phyloP scores from a whole-genome alignment of 768 basidiomycete genomes.

The Crepidotus variabilis region DNA sequence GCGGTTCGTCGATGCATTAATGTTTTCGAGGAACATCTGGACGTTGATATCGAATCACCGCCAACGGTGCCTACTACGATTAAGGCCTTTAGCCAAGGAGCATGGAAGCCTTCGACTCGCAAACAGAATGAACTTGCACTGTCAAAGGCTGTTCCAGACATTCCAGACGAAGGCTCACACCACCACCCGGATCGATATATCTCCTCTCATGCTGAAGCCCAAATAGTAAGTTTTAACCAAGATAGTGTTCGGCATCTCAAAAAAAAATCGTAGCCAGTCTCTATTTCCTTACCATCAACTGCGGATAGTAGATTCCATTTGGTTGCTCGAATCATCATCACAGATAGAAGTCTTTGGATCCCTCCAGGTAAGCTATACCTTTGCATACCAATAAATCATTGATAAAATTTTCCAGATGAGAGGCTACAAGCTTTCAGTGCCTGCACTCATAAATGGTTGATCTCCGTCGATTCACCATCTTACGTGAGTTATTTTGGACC shows the following conservation, averaged over 20 bases:
- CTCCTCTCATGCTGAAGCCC: neutral
- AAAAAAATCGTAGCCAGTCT: neutral
- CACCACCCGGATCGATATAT: neutral
- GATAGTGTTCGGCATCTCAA: neutral
- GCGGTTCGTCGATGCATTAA: conserved; percentile 37
- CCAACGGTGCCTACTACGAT: neutral
- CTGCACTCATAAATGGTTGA: conserved; percentile 53
- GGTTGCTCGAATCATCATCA: conserved; percentile 39
- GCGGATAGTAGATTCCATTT: conserved; percentile 44
- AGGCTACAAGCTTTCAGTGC: conserved; percentile 19
- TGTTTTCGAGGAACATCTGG: conserved; percentile 32
- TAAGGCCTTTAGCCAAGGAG: neutral
- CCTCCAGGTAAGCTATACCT: conserved; percentile 30
- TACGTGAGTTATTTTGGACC: conserved; percentile 30
- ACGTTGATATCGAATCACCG: conserved; percentile 32
- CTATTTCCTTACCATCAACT: neutral
- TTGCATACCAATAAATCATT: neutral
- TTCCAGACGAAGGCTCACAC: neutral
- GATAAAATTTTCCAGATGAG: conserved; percentile 21
- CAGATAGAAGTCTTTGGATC: conserved; percentile 46
- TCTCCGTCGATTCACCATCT: conserved; percentile 48
- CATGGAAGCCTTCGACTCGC: neutral
- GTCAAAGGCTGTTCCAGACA: neutral
- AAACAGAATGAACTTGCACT: neutral
- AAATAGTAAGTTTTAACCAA: neutral